Evolutionary conservation across 169 alveolate species (phyloP).

Genomic region (Blepharisma undulans): DNA sequence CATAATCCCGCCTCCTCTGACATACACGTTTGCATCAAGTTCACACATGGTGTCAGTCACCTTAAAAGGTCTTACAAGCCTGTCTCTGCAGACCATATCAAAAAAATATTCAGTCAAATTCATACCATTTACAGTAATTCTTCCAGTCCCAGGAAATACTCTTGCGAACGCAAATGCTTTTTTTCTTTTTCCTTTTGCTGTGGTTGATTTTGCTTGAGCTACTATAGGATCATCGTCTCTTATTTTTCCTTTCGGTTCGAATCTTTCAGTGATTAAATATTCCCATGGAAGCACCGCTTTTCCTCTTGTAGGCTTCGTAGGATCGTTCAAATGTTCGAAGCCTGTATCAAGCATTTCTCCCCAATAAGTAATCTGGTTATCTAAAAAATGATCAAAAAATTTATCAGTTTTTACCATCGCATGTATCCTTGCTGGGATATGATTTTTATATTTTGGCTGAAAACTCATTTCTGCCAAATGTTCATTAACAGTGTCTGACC

Average conservation of each 20-base stretch:
- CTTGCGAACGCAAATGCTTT: constrained; percentile 51
- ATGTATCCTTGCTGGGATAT: background rate
- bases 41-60: constrained; percentile 44
- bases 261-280: background rate
- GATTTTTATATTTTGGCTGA: background rate
- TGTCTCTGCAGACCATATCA: constrained; percentile 45
- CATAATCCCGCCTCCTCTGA: constrained; percentile 62
- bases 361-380: constrained; percentile 41
- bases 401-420: constrained; percentile 43
- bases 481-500: background rate
- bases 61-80: constrained; percentile 52
- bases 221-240: background rate
- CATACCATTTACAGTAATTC: constrained; percentile 53
- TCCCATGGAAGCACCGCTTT: constrained; percentile 30
- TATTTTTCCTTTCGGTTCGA: background rate
- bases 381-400: constrained; percentile 54
- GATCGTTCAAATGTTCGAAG: too few species aligned
- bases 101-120: constrained; percentile 48
- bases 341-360: constrained; percentile 26
- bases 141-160: constrained; percentile 63
- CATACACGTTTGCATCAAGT: constrained; percentile 52
- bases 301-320: background rate
- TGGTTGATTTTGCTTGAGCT: constrained; percentile 31
- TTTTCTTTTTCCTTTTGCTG: constrained; percentile 62
- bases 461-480: background rate